Conservation (phyloP, 2,329 filamentous ascomycete species). For the Verticillium tricorpus region DNA sequence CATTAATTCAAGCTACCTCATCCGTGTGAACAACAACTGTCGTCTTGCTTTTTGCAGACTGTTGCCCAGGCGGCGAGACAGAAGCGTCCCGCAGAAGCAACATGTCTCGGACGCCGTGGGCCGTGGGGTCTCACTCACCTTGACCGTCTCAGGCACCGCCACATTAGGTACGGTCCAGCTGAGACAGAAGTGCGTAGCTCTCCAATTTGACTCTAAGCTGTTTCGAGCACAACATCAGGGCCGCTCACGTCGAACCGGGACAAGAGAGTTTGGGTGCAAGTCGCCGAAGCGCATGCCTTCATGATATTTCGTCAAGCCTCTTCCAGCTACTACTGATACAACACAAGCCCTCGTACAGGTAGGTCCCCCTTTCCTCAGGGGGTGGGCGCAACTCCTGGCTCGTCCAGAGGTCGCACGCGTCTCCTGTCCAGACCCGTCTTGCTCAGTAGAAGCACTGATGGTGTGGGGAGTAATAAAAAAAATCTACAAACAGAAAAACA, state of each 20-base stretch:
- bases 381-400: neutral
- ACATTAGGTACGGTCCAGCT: neutral
- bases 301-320: constrained; percentile 1
- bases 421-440: neutral
- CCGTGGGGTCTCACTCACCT: neutral
- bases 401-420: neutral
- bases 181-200: neutral
- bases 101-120: neutral
- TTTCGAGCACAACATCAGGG: too few species aligned
- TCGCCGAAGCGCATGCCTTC: neutral
- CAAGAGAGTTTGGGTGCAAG: neutral
- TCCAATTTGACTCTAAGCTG: neutral
- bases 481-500: constrained; percentile 4
- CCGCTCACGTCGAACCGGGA: neutral
- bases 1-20: neutral
- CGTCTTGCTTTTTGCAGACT: neutral
- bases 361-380: neutral
- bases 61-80: neutral
- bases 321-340: constrained; percentile 2
- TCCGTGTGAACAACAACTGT: neutral
- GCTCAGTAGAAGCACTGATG: neutral
- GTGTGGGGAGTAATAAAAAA: neutral
- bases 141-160: neutral
- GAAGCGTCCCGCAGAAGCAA: neutral
- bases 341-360: neutral